Evolutionary conservation across 139 green algal genomes (phyloP).

Genomic region (Closterium sp.): DNA sequence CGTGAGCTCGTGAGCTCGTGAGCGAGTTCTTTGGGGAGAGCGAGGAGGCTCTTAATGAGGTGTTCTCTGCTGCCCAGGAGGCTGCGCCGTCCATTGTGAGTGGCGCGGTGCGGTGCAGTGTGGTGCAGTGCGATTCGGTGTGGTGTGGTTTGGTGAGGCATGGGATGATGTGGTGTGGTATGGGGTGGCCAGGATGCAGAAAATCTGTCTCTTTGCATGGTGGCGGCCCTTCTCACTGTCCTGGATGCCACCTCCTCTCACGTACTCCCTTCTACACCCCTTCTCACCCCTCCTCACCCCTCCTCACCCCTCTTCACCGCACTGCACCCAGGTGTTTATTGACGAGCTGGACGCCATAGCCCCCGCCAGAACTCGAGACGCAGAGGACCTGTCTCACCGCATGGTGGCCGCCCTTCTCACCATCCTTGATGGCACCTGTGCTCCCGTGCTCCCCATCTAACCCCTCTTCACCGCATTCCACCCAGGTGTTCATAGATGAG

Average conservation of each 20-base stretch:
- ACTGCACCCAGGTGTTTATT: constrained; percentile 68
- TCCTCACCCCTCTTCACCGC: background rate
- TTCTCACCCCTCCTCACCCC: background rate
- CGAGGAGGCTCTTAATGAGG: constrained; percentile 35
- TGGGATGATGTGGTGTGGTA: no score
- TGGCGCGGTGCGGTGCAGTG: background rate
- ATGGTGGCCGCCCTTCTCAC: background rate
- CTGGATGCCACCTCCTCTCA: background rate
- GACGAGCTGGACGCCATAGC: constrained; percentile 53
- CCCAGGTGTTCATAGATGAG: constrained; percentile 76
- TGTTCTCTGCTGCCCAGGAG: constrained; percentile 33
- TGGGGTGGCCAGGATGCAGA: background rate
- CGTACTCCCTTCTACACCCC: background rate
- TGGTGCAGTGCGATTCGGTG: no score
- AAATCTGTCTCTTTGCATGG: background rate
- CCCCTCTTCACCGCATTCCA: no score
- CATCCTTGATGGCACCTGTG: background rate
- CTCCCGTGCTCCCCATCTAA: no score
- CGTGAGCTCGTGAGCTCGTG: constrained; percentile 62
- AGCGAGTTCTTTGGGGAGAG: constrained; percentile 53
- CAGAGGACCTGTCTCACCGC: background rate
- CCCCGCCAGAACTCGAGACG: background rate
- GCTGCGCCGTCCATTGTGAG: constrained; percentile 37
- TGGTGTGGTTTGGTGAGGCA: no score
- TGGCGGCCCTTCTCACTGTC: no score